A percentile compares a stretch with the other conserved stretches of the same genome.
phyloP scores from a whole-genome alignment of 495 filamentous ascomycete genomes.

The Collariella sp. region DNA sequence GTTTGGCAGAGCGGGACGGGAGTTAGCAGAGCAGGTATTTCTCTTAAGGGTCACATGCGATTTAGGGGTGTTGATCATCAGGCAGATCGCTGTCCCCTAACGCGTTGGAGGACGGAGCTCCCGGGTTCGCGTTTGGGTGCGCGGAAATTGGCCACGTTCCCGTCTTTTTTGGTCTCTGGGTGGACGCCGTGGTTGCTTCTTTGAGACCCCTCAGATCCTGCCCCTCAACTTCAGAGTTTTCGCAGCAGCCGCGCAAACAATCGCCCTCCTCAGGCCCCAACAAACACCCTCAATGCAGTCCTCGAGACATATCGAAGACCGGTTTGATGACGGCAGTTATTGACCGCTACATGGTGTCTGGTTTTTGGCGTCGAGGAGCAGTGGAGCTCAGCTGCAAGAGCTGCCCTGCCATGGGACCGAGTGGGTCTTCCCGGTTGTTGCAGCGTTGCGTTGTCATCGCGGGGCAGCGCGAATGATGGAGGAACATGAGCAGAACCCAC shows the following conservation, averaged over 20 bases:
- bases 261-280: neutral
- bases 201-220: neutral
- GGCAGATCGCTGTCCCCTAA: neutral
- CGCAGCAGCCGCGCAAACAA: conserved; percentile 3
- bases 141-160: conserved; percentile 13
- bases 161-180: too few species aligned
- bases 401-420: neutral
- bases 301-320: neutral
- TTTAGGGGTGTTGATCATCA: neutral
- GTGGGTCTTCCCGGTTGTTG: conserved; percentile 9
- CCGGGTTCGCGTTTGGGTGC: conserved; percentile 4
- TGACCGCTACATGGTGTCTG: conserved; percentile 18
- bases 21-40: conserved; percentile 3
- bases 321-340: neutral
- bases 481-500: neutral
- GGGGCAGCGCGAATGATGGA: conserved; percentile 10
- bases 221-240: neutral
- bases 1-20: conserved; percentile 17
- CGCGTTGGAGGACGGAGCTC: conserved; percentile 11
- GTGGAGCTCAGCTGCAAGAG: conserved; percentile 18
- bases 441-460: conserved; percentile 26
- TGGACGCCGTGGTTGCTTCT: neutral
- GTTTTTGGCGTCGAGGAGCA: conserved; percentile 1
- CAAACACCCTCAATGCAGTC: neutral
- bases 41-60: conserved; percentile 5